Evolutionary conservation across 495 filamentous ascomycete species (phyloP), one percentile per base, ranked within the genome.

Genomic region (Neurospora terricola): DNA sequence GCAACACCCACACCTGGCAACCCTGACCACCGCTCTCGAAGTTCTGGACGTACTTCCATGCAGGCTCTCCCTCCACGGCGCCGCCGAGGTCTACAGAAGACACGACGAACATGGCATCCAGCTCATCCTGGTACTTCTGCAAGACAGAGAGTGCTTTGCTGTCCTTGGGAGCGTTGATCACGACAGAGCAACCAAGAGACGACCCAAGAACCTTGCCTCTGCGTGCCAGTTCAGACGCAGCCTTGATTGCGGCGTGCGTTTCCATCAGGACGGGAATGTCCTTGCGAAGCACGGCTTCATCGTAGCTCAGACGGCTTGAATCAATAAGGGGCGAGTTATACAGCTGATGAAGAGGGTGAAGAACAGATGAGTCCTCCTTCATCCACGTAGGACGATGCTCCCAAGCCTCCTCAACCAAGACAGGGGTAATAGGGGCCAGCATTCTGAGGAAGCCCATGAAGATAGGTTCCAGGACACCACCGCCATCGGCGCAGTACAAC

Each of bases 391-490:
- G 91, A 2, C 88, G 86, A 80, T 94, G 87, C 14, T 91, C 89
- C 93, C 93, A 97, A 1, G 92, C 89, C 82, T 98, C 96, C 77
- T 96, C 92, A 11, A 97, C 90, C 4, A 99, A 86, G 38, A 94
- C 80, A 0, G 96, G 96, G 21, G 91, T 92, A 73, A 98, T 86
- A 3, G 96, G 95, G 7, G 87, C 88, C 36, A 98, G 84, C 80
- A 94, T 91, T 69, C 90, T 87, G 75, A 96, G 83, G 66, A 98
- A 85, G 71, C 91, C 87, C 4, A 83, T 78, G 68, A 92, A 89
- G 68, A 98, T 87, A 69, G 91, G 82, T 76, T 88, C 88, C 23
- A 97, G 78, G 10, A 94, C 92, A 12, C 87, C 89, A 70, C 86
- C 84, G 54, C 88, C 87, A 72, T 88, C 87, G 30, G 91, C 91